phyloP scores from a whole-genome alignment of 2,329 filamentous ascomycete genomes.

The Alternaria viburni region DNA sequence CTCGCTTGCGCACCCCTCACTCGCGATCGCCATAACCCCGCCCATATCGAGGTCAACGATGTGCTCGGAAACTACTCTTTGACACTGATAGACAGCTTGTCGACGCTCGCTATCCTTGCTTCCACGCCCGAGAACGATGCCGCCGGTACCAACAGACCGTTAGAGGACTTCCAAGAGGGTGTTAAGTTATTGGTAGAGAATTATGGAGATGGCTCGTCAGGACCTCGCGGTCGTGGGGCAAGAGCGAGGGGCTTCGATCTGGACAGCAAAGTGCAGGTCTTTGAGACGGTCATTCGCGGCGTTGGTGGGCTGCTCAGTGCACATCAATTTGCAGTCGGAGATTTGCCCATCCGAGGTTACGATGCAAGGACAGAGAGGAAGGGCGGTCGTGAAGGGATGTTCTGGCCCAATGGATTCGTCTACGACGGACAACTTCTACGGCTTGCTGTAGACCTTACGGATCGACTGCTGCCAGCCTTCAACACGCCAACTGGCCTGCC shows the following conservation, averaged over 20 bases:
- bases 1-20: conserved; percentile 83
- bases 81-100: conserved; percentile 93
- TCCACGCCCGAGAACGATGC: conserved; percentile 67
- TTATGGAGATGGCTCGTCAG: conserved; percentile 83
- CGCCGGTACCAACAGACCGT: conserved; percentile 59
- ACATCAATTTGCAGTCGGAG: conserved; percentile 89
- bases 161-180: conserved; percentile 75
- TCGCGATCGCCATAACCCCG: conserved; percentile 79
- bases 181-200: conserved; percentile 76
- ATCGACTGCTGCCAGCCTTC: conserved; percentile 88
- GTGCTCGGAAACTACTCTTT: conserved; percentile 96
- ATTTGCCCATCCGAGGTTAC: conserved; percentile 85
- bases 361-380: conserved; percentile 55
- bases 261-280: conserved; percentile 98
- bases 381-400: conserved; percentile 56
- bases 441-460: conserved; percentile 84
- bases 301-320: conserved; percentile 90
- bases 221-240: conserved; percentile 71
- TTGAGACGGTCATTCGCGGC: conserved; percentile 95
- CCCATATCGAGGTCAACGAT: conserved; percentile 88
- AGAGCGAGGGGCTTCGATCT: conserved; percentile 85
- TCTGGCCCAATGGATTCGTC: conserved; percentile 76
- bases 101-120: conserved; percentile 89
- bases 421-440: conserved; percentile 91
- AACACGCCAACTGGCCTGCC: conserved; percentile 89